Base-by-base conservation (phyloP, 2,329 filamentous ascomycete species). In the Corinectria fuckeliana region DNA sequence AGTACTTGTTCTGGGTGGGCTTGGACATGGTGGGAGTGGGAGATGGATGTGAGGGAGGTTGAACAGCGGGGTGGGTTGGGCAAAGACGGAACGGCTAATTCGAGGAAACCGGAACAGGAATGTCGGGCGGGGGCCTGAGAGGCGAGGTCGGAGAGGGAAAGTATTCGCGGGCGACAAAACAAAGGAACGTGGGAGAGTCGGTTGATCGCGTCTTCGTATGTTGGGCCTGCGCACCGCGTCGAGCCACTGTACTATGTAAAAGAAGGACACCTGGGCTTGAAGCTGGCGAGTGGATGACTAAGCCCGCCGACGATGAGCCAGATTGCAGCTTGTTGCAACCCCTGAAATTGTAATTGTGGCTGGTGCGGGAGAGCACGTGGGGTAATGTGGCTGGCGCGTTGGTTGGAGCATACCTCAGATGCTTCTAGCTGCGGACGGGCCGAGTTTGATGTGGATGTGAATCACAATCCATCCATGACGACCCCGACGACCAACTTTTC, bases 1-100 rank as follows among this genome's bases (percentile, higher is more conserved):
- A 97, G 85, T 97, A 99, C 81, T 94, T 96, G 84, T 95, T 72
- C 71, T 77, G 77, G 50, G 72, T 62, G 34, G 69, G 61, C 69
- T 80, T 81, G 57, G 82, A 81, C 84, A 86, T 86, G 69, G 67
- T 67, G 66, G 48, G 25, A 30, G 53, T 14, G 50, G 26, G 26
- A 47, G 21, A 32, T n/a, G n/a, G n/a, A n/a, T n/a, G n/a, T n/a
- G n/a, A n/a, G n/a, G n/a, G n/a, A n/a, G n/a, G n/a, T n/a, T n/a
- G 14, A 49, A 32, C 20, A 45, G 32, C 25, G 50, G 44, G 44
- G 41, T 11, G 36, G n/a, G 20, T n/a, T 9, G 26, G 14, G 26
- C 16, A 14, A 51, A 21, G 45, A 25, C 25, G 50, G 58, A 32
- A 42, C 11, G 52, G 25, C 49, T 53, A 25, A 45, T 55, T 50